phyloP scores from a whole-genome alignment of 139 green algal species.

The Astrephomene gubernaculifera region DNA sequence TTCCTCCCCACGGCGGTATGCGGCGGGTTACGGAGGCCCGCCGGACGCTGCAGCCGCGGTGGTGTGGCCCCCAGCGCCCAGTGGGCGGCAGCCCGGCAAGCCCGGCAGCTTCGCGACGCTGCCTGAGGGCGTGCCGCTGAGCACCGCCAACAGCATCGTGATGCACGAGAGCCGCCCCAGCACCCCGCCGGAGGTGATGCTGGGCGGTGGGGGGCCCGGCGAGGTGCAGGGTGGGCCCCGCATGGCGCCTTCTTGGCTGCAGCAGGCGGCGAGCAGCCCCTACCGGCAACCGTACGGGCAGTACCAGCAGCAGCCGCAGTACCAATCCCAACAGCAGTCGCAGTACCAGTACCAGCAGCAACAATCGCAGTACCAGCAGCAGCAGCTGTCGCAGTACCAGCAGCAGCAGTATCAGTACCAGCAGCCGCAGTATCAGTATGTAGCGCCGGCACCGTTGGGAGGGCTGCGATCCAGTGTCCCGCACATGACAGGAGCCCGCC shows the following conservation, averaged over 20 bases:
- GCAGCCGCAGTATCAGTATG: not conserved
- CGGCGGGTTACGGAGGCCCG: not conserved
- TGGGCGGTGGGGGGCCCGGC: not conserved
- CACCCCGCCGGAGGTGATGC: slow-evolving; percentile 16
- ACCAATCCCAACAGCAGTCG: not conserved
- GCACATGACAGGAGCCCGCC: not conserved
- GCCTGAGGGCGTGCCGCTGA: slow-evolving; percentile 28
- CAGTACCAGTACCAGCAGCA: not conserved
- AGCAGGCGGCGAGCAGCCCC: not conserved
- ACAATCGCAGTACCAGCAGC: not conserved
- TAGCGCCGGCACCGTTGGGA: no score
- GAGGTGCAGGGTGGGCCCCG: no score
- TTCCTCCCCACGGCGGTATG: no score
- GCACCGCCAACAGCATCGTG: slow-evolving; percentile 18
- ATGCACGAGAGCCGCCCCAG: slow-evolving; percentile 4
- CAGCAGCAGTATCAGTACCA: not conserved
- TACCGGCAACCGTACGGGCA: not conserved
- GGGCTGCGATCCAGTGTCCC: no score
- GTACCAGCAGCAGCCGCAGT: not conserved
- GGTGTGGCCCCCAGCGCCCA: not conserved
- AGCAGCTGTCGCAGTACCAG: not conserved
- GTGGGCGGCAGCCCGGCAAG: not conserved
- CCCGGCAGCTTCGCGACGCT: slow-evolving; percentile 5
- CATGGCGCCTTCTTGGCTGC: not conserved
- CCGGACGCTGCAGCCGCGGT: not conserved